Evolutionary conservation across 331 rosid genomes (phyloP), one percentile per base, ranked within the genome.

Genomic region (Dryas integrifolia): DNA sequence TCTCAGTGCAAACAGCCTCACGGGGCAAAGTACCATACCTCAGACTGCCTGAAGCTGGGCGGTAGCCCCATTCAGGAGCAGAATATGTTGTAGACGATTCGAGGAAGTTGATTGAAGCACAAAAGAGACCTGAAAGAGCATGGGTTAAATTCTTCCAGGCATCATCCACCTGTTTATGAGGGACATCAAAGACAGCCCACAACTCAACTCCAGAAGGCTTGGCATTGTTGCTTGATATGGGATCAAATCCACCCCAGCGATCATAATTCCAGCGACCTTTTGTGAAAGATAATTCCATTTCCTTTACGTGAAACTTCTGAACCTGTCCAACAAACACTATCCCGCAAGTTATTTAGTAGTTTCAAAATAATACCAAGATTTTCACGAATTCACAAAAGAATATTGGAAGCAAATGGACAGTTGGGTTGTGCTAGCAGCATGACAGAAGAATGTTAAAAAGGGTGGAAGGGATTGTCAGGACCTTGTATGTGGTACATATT

Each of bases 221-320:
- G 63, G 96, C 97, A 73, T 88, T 86, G 79, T 65, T 85, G 84
- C 97, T 91, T 72, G 96, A 78, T 67, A 94, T 85, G 62, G 93
- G 88, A 79, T 94, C 98, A 77, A 84, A 88, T 57, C 96, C 98
- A 72, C 96, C 96, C 97, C 96, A 94, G 35, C 80, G 82, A 57
- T 89, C 98, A 79, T 91, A 89, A 77, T 86, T 90, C 97, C 98
- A 91, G 58, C 97, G 88, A 70, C 97, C 98, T 89, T 89, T 96
- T 18, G 98, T 91, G 85, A 94, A 91, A 77, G 98, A 91, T 58
- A 94, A 84, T 60, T 94, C 96, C 97, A 89, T 85, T 57, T 89
- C 86, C 85, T 85, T 91, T 65, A 94, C 60, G 47, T 82, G 89
- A 77, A 73, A 91, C 82, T 89, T 94, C 52, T 81, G 75, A 82